Evolutionary conservation across 768 basidiomycete genomes (phyloP).

Genomic region (Phylloporus sp.): DNA sequence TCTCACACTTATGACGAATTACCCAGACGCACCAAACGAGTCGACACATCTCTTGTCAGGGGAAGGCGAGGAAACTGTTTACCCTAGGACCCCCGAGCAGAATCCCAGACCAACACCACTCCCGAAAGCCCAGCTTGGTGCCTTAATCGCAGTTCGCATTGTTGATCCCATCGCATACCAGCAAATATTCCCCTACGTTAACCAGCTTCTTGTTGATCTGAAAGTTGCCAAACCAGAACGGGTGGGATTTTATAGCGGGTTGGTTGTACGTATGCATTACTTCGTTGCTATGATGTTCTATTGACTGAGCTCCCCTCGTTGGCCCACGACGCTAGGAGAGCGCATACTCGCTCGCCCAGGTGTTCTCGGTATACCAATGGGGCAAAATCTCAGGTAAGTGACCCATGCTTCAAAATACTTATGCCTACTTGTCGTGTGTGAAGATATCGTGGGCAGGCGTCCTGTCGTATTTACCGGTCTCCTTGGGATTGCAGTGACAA

Average conservation of each 20-base stretch:
- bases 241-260: constrained; percentile 66
- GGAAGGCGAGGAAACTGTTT: constrained; percentile 10
- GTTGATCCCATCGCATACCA: constrained; percentile 59
- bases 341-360: constrained; percentile 56
- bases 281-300: not conserved
- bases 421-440: not conserved
- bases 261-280: constrained; percentile 42
- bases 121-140: constrained; percentile 44
- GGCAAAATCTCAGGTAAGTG: constrained; percentile 48
- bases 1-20: not conserved
- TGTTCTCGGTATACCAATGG: constrained; percentile 60
- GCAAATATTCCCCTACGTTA: constrained; percentile 65
- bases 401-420: not conserved
- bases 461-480: constrained; percentile 57
- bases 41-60: constrained; percentile 12
- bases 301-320: not conserved
- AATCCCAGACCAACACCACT: constrained; percentile 23
- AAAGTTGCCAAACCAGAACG: constrained; percentile 50
- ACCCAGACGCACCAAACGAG: not conserved
- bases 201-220: constrained; percentile 55
- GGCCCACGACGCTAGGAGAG: constrained; percentile 44
- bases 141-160: constrained; percentile 41
- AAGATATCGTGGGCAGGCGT: constrained; percentile 56
- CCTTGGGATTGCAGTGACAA: constrained; percentile 48
- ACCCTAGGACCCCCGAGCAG: not conserved